Evolutionary conservation across 305 asterid genomes (phyloP).

Genomic region (Andrographis paniculata): DNA sequence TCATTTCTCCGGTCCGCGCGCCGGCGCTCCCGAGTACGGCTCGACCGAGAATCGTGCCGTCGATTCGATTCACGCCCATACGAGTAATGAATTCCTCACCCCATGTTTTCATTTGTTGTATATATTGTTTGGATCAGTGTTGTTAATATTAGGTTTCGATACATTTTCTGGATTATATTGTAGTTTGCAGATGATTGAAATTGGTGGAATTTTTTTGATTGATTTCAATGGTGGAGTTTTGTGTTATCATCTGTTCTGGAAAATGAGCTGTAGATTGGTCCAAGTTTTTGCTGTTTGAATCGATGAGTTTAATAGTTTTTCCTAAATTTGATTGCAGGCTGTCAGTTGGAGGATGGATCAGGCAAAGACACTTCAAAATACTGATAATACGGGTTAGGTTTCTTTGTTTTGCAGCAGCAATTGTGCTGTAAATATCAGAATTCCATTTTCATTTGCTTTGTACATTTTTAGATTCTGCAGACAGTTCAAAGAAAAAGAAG

Average conservation of each 20-base stretch:
- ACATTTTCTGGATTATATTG: too few relatives aligned
- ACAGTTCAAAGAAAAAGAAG: slow-evolving; percentile 57
- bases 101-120: neutral
- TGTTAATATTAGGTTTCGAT: neutral
- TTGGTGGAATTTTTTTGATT: too few relatives aligned
- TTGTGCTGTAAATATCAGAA: neutral
- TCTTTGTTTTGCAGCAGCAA: slow-evolving; percentile 18
- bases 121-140: neutral
- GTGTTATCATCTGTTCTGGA: too few relatives aligned
- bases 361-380: slow-evolving; percentile 28
- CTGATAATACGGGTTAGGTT: slow-evolving; percentile 72
- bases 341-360: slow-evolving; percentile 35
- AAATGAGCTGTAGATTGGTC: too few relatives aligned
- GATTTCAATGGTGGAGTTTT: too few relatives aligned
- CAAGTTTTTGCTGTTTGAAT: too few relatives aligned
- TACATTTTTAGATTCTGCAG: slow-evolving; percentile 36
- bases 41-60: slow-evolving; percentile 47
- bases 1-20: too few relatives aligned
- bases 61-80: slow-evolving; percentile 36
- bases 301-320: neutral
- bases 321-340: slow-evolving; percentile 39
- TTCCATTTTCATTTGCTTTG: neutral
- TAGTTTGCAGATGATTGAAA: too few relatives aligned
- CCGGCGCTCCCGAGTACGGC: too few relatives aligned
- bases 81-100: slow-evolving; percentile 5